Percentiles rank a stretch among this genome's conserved stretches.
phyloP scores from a whole-genome alignment of 306 rosid species.

The Acacia melanoxylon region DNA sequence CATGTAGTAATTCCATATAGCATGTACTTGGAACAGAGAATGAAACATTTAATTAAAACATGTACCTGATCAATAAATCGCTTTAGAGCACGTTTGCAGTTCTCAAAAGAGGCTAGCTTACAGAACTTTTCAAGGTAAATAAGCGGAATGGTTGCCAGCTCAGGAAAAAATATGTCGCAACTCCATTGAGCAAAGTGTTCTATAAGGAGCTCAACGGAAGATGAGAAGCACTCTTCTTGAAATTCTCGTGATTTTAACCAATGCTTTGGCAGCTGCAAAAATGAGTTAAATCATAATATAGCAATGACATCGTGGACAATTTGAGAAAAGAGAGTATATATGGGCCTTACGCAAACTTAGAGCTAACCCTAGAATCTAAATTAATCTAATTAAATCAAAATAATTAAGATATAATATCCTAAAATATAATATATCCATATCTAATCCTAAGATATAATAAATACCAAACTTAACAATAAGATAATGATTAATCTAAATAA shows the following conservation, averaged over 20 bases:
- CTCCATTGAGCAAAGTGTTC: conserved; percentile 89
- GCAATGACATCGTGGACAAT: too few species aligned
- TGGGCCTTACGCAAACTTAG: too few species aligned
- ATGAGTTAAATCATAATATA: conserved; percentile 27
- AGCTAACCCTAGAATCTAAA: too few species aligned
- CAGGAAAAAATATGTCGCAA: conserved; percentile 84
- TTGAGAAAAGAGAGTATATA: too few species aligned
- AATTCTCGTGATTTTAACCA: conserved; percentile 82
- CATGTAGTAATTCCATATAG: conserved; percentile 13
- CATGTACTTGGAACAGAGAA: neutral
- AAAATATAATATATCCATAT: too few species aligned
- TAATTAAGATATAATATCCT: too few species aligned
- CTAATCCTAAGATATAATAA: too few species aligned
- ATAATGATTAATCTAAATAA: too few species aligned
- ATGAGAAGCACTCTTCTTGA: conserved; percentile 69
- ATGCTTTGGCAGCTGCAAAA: conserved; percentile 80
- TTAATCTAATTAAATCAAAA: too few species aligned
- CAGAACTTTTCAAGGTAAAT: conserved; percentile 67
- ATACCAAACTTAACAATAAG: too few species aligned
- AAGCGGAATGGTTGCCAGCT: conserved; percentile 78
- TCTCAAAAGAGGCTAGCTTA: conserved; percentile 63
- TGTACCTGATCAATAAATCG: conserved; percentile 89
- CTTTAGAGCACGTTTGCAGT: conserved; percentile 63
- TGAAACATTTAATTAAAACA: conserved; percentile 22
- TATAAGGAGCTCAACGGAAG: conserved; percentile 77